Evolutionary conservation across 73 alveolate genomes (phyloP).

Genomic region (Effrenium voratum): DNA sequence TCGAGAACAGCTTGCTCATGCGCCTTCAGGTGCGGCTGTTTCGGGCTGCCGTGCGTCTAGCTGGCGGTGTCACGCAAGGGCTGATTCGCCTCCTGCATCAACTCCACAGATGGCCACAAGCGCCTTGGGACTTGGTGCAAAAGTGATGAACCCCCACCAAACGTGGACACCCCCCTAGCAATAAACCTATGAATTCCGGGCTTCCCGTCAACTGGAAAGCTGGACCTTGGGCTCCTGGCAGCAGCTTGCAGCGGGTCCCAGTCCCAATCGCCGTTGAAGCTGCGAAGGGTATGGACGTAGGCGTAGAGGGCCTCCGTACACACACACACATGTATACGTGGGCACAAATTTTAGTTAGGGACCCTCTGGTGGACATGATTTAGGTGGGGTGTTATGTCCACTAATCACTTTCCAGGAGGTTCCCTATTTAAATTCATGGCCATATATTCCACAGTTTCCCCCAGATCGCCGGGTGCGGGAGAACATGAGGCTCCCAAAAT

Average conservation of each 20-base stretch:
- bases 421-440: background rate
- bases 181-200: no score
- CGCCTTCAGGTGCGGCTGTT: no score
- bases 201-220: no score
- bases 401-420: background rate
- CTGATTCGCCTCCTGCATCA: no score
- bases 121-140: no score
- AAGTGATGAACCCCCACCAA: no score
- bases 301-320: slow-evolving; percentile 28
- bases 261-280: slow-evolving; percentile 79
- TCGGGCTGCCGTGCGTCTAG: no score
- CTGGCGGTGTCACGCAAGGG: no score
- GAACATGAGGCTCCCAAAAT: background rate
- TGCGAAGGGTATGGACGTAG: slow-evolving; percentile 78
- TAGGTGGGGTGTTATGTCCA: background rate
- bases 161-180: no score
- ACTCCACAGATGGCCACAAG: no score
- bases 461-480: background rate
- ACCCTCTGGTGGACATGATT: background rate
- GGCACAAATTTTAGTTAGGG: background rate
- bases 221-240: background rate
- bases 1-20: no score
- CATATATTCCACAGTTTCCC: background rate
- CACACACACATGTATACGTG: no score
- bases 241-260: slow-evolving; percentile 83